phyloP scores from a whole-genome alignment of 371 early-diverging fungal genomes.

The Mortierella sp. region DNA sequence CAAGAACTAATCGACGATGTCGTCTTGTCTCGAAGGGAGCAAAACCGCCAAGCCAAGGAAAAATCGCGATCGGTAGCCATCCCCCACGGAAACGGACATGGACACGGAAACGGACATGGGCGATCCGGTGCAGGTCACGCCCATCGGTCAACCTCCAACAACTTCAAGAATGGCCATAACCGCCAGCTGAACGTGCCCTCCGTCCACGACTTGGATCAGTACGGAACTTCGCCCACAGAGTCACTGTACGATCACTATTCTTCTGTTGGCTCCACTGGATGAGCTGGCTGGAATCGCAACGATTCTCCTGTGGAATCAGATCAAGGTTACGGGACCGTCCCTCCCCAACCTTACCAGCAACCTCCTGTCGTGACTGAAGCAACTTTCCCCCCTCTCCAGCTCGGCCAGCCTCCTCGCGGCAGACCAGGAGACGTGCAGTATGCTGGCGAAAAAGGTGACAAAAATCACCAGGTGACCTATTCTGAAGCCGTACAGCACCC shows the following conservation, averaged over 20 bases:
- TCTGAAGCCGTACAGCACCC: constrained; percentile 44
- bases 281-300: constrained; percentile 30
- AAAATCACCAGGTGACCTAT: constrained; percentile 30
- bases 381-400: constrained; percentile 48
- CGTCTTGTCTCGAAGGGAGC: constrained; percentile 29
- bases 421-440: neutral
- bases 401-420: neutral
- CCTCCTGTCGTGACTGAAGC: constrained; percentile 48
- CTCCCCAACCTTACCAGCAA: constrained; percentile 35
- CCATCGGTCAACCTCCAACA: constrained; percentile 9
- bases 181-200: constrained; percentile 47
- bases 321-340: constrained; percentile 56
- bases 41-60: constrained; percentile 22
- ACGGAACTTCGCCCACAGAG: constrained; percentile 50
- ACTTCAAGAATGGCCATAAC: constrained; percentile 30
- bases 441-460: neutral
- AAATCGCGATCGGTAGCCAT: constrained; percentile 1
- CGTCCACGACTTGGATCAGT: constrained; percentile 40
- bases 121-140: constrained; percentile 19
- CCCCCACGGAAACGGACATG: constrained; percentile 13
- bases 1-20: constrained; percentile 44
- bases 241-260: constrained; percentile 53
- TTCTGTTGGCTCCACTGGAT: constrained; percentile 46
- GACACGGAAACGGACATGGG: neutral
- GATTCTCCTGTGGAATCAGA: constrained; percentile 52